These are phyloP conservation scores for Pleurotus ostreatus DNA, from an alignment of 768 basidiomycete genomes.

Conservation along the genomic window DNA sequence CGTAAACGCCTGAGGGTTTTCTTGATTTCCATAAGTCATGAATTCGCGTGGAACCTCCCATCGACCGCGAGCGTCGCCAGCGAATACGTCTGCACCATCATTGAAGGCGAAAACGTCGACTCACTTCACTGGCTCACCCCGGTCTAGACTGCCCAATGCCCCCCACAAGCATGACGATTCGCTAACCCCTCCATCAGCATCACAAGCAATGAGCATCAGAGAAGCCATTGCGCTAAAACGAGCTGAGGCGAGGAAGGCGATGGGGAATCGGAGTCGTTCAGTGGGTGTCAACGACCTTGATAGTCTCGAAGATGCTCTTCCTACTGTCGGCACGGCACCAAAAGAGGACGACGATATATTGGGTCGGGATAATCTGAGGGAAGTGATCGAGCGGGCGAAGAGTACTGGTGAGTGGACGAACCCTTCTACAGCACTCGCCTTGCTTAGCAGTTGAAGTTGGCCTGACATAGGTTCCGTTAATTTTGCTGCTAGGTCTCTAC, in stretches of 20 bases:
- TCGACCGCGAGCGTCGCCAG: background rate
- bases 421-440: slow-evolving; percentile 19
- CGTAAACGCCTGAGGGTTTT: background rate
- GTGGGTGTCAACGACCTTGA: slow-evolving; percentile 32
- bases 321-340: slow-evolving; percentile 24
- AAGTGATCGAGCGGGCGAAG: slow-evolving; percentile 74
- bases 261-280: slow-evolving; percentile 14
- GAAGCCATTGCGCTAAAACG: slow-evolving; percentile 78
- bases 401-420: slow-evolving; percentile 58
- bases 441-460: slow-evolving; percentile 42
- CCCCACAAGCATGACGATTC: background rate
- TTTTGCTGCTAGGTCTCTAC: slow-evolving; percentile 66
- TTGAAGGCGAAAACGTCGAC: background rate
- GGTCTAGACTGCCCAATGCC: background rate
- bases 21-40: background rate
- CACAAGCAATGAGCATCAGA: slow-evolving; percentile 50
- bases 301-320: slow-evolving; percentile 46
- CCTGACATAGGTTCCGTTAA: slow-evolving; percentile 63
- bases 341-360: slow-evolving; percentile 48
- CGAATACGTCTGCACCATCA: background rate
- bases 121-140: background rate
- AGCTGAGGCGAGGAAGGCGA: slow-evolving; percentile 68
- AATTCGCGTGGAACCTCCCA: background rate
- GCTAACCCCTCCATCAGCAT: slow-evolving; percentile 18
- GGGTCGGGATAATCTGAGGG: slow-evolving; percentile 60